Evolutionary conservation across 352 stramenopile genomes (phyloP), one percentile per base, ranked within the genome.

Genomic region (Blastocystis sp.): DNA sequence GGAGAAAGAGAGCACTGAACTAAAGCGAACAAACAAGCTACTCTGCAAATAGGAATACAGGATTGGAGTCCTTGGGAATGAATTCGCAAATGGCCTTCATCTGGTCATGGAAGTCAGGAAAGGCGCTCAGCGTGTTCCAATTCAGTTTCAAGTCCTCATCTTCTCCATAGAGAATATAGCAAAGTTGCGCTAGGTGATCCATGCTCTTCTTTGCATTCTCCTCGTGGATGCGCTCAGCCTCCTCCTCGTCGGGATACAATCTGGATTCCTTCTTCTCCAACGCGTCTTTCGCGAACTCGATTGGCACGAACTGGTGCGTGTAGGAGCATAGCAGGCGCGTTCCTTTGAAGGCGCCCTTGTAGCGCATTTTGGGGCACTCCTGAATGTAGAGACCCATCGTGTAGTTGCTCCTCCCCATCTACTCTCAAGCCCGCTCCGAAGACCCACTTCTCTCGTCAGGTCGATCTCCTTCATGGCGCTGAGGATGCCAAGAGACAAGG

Each of bases 401-500:
- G 43, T 77, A 77, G 23, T 28, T 23, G 2, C 19, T 34, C 34
- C 60, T 77, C 9, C 52, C 19, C 66, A 77, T 48, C 66, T 77
- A 77, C 43, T 23, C 43, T 53, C 21, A 53, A 53, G 4, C 28
- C 19, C 2, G 10, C 21, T 21, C 52, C 52, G 10, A 10, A 59
- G 17, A 53, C 52, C 66, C 4, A 77, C 66, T 53, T 45, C 34
- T 76, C 34, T 28, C 5, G n/a, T 53, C 40, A 77, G 60, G n/a
- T 48, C 66, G 52, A 77, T 77, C 40, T 77, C 66, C 52, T 77
- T 53, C 40, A 77, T n/a, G 3, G 66, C 66, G 3, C 4, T 21
- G 23, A 77, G 38, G 45, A 77, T 77, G 5, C 66, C 66, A 19
- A 77, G 38, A 34, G 66, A 77, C 40, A 77, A n/a, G n/a, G 40